Evolutionary conservation across 1,139 yeast genomes (phyloP).

Genomic region (Geotrichum carabidarum): DNA sequence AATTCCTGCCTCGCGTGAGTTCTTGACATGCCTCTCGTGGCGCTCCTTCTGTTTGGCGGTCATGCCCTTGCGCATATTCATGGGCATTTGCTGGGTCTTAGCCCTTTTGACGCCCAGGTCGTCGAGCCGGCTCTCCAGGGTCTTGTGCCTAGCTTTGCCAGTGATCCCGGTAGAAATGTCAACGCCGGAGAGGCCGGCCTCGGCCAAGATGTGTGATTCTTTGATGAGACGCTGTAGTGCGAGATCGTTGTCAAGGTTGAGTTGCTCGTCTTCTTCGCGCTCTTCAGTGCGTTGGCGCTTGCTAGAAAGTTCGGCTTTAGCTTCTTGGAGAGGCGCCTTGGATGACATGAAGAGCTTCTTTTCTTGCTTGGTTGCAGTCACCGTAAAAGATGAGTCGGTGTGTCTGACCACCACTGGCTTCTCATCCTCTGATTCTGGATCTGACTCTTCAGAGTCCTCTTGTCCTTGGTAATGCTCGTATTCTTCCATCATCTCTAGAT

Average conservation of each 20-base stretch:
- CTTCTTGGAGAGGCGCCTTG: slow-evolving; percentile 39
- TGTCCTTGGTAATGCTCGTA: slow-evolving; percentile 15
- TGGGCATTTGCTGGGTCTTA: slow-evolving; percentile 74
- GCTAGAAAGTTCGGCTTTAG: slow-evolving; percentile 23
- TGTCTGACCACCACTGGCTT: slow-evolving; percentile 47
- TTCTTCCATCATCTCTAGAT: slow-evolving; percentile 19
- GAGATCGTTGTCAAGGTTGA: slow-evolving; percentile 68
- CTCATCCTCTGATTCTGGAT: slow-evolving; percentile 20
- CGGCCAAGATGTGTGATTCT: slow-evolving; percentile 81
- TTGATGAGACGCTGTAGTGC: slow-evolving; percentile 74
- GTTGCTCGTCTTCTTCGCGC: slow-evolving; percentile 28
- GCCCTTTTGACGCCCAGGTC: slow-evolving; percentile 41
- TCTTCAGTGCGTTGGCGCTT: slow-evolving; percentile 3
- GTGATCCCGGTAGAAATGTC: slow-evolving; percentile 67
- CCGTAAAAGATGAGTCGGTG: slow-evolving; percentile 37
- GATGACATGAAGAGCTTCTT: slow-evolving; percentile 43
- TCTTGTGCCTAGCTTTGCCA: slow-evolving; percentile 74
- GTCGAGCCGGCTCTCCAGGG: slow-evolving; percentile 63
- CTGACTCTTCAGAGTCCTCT: slow-evolving; percentile 9
- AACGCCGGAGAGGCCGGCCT: slow-evolving; percentile 60
- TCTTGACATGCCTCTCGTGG: slow-evolving; percentile 48
- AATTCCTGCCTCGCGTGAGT: slow-evolving; percentile 84
- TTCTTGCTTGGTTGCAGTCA: slow-evolving; percentile 42
- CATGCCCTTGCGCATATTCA: slow-evolving; percentile 83
- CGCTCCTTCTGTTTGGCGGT: slow-evolving; percentile 44